These are phyloP conservation scores for Mollisiaceae sp. DNA, from an alignment of 2,329 filamentous ascomycete genomes.

Conservation along the genomic window DNA sequence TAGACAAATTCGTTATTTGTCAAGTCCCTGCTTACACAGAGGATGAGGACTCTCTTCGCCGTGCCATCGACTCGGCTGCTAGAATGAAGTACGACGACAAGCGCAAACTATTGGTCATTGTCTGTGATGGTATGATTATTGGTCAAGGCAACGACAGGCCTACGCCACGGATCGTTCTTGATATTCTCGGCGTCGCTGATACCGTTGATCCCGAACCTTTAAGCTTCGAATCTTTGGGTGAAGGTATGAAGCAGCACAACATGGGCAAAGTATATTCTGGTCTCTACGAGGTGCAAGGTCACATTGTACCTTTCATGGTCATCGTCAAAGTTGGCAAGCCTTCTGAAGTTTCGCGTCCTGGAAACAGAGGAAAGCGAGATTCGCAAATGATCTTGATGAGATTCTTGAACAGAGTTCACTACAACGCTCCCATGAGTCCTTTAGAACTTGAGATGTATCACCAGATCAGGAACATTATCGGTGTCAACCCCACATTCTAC, in stretches of 20 bases:
- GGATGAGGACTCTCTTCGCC: constrained; percentile 94
- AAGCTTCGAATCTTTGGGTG: constrained; percentile 94
- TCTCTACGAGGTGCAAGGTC: constrained; percentile 95
- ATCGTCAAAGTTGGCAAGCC: constrained; percentile 93
- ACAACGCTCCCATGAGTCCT: constrained; percentile 95
- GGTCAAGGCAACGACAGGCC: constrained; percentile 97
- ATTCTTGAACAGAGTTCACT: constrained; percentile 98
- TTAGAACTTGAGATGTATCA: constrained; percentile 98
- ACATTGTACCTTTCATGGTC: constrained; percentile 97
- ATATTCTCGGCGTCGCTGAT: constrained; percentile 94
- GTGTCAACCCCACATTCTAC: constrained; percentile 97
- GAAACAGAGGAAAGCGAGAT: constrained; percentile 98
- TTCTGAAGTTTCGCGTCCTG: constrained; percentile 75
- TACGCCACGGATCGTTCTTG: constrained; percentile 92
- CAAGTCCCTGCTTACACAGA: constrained; percentile 98
- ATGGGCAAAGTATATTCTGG: constrained; percentile 99
- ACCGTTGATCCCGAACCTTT: constrained; percentile 93
- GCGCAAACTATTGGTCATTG: constrained; percentile 88
- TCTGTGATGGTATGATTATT: constrained; percentile 99
- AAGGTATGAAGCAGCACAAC: constrained; percentile 97
- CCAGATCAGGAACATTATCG: constrained; percentile 98
- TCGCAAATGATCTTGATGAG: constrained; percentile 99
- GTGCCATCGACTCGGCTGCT: constrained; percentile 94
- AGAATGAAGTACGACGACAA: constrained; percentile 98
- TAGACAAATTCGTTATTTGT: constrained; percentile 98